These are phyloP conservation scores for Lippia alba DNA, from an alignment of 305 asterid genomes.

Conservation along the genomic window DNA sequence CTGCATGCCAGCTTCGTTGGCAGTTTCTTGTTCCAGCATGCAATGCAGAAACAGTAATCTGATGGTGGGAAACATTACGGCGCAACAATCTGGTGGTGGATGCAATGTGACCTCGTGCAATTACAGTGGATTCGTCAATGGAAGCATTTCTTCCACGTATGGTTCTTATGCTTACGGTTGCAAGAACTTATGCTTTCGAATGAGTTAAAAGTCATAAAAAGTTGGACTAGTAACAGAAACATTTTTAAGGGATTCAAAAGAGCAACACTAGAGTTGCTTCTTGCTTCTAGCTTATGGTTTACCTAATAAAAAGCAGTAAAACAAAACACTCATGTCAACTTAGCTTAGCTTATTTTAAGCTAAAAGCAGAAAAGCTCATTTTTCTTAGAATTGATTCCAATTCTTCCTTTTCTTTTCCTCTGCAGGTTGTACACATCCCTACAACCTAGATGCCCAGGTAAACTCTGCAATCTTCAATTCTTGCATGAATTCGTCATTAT, in stretches of 20 bases:
- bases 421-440: constrained; percentile 75
- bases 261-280: too few relatives aligned
- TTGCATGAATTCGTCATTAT: neutral
- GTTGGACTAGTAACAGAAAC: too few relatives aligned
- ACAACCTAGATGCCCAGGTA: constrained; percentile 98
- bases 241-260: too few relatives aligned
- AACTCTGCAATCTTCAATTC: constrained; percentile 11
- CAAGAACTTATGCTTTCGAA: too few relatives aligned
- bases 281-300: too few relatives aligned
- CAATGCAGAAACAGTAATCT: constrained; percentile 88
- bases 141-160: constrained; percentile 80
- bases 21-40: constrained; percentile 99
- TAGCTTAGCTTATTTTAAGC: neutral
- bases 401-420: constrained; percentile 22
- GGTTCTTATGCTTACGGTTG: constrained; percentile 18
- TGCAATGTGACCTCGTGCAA: constrained; percentile 94
- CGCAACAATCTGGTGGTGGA: constrained; percentile 87
- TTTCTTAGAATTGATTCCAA: constrained; percentile 20
- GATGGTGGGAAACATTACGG: constrained; percentile 80
- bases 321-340: neutral
- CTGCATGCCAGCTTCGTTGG: constrained; percentile 89
- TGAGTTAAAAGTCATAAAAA: too few relatives aligned
- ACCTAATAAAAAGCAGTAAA: too few relatives aligned
- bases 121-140: constrained; percentile 83
- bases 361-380: neutral